phyloP scores from a whole-genome alignment of 140 eudicot species.

The Cichorium intybus region DNA sequence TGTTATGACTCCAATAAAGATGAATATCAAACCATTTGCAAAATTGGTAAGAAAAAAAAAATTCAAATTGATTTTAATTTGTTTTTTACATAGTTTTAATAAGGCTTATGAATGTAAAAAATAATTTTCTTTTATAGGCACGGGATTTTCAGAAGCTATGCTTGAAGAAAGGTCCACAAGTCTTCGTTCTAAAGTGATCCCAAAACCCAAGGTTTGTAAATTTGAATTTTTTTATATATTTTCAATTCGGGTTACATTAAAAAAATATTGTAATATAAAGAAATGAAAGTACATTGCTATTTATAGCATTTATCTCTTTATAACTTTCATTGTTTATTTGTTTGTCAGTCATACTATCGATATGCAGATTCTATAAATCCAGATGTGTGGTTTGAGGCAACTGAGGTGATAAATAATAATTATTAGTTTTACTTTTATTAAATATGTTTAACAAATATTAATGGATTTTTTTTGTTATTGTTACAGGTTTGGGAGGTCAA shows the following conservation, averaged over 20 bases:
- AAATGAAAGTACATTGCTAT: not conserved
- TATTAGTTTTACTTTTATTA: not conserved
- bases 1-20: conserved; percentile 81
- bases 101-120: not conserved
- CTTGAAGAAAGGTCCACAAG: conserved; percentile 86
- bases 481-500: conserved; percentile 97
- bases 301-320: not conserved
- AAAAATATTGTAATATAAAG: no score
- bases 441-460: not conserved
- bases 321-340: not conserved
- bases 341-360: conserved; percentile 77
- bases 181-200: conserved; percentile 82
- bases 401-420: conserved; percentile 51
- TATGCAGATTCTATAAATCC: conserved; percentile 60
- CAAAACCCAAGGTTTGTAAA: conserved; percentile 69
- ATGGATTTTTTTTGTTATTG: not conserved
- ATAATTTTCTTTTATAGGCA: conserved; percentile 40
- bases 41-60: conserved; percentile 55
- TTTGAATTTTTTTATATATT: not conserved
- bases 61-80: not conserved
- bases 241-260: not conserved
- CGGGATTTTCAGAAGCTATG: conserved; percentile 84
- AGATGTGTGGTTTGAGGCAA: conserved; percentile 96
- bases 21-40: conserved; percentile 91
- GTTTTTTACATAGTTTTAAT: not conserved